Conservation (phyloP, 441 rosid genomes). For the Theobroma grandiflorum region DNA sequence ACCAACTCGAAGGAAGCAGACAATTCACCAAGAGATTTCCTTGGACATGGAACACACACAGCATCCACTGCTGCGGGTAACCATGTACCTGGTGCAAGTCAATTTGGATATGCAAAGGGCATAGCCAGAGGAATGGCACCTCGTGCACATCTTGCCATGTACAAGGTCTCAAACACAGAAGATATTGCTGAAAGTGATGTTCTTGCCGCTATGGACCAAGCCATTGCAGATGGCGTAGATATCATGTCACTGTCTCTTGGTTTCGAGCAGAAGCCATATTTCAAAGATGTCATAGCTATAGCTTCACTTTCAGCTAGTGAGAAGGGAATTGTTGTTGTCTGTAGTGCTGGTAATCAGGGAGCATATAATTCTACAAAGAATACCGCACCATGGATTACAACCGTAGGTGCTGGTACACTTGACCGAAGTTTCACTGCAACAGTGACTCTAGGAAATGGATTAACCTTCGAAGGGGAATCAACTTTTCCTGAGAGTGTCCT, state of each 20-base stretch:
- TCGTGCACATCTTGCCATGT: conserved; percentile 40
- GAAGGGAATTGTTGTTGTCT: conserved; percentile 35
- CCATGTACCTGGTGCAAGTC: conserved; percentile 23
- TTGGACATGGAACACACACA: conserved; percentile 46
- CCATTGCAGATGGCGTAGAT: conserved; percentile 44
- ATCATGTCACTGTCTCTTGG: conserved; percentile 42
- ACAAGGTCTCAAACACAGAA: conserved; percentile 34
- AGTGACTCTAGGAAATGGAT: conserved; percentile 30
- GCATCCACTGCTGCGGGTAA: conserved; percentile 43
- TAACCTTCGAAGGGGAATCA: conserved; percentile 41
- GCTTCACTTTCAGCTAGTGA: conserved; percentile 40
- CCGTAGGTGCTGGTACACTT: conserved; percentile 43
- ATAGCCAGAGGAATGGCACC: conserved; percentile 44
- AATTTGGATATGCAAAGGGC: conserved; percentile 41
- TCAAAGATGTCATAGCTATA: conserved; percentile 37
- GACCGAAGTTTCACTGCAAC: conserved; percentile 38
- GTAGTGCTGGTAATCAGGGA: conserved; percentile 37
- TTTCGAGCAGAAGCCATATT: conserved; percentile 24
- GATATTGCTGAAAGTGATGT: conserved; percentile 33
- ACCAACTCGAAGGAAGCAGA: conserved; percentile 21
- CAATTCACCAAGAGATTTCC: conserved; percentile 33
- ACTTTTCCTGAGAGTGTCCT: conserved; percentile 37
- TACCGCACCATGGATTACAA: conserved; percentile 44
- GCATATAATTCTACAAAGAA: conserved; percentile 24
- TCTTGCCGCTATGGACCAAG: conserved; percentile 47